Evolutionary conservation across 2,329 filamentous ascomycete species (phyloP), one percentile per base, ranked within the genome.

Genomic region (Colletotrichum chrysophilum): DNA sequence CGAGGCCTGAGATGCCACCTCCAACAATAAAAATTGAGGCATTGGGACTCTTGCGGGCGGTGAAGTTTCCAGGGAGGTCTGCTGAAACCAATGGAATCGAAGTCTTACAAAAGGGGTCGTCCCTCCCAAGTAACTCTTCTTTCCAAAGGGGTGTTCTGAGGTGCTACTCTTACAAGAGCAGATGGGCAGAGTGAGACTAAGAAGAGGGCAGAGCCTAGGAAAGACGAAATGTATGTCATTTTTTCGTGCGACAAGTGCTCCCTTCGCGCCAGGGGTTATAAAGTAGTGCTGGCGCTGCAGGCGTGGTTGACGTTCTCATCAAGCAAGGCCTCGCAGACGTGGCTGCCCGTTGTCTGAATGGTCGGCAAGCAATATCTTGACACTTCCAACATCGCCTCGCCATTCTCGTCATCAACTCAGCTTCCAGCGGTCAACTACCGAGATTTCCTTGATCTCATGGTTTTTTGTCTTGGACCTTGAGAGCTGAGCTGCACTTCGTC

Each of bases 1-100:
- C 89, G 71, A 93, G 80, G 0, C 91, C 90, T 10, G 89, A 85
- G 89, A 92, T 92, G 12, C 91, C 91, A n/a, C 88, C 91, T 26
- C 91, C 91, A 4, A 92, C 83, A 66, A 93, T 92, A 36, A 87
- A 91, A 74, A 93, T 86, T 34, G 66, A 24, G 24, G n/a, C 48
- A 58, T 68, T 68, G 21, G 48, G 36, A 48, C 21, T 24, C 16
- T 38, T 68, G 78, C 16, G 79, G 70, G 10, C 79, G 73, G 55
- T 68, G 71, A 30, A 82, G 74, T 14, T 83, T 78, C 62, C 66
- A 34, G 82, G 79, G 76, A 86, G 81, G 72, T 83, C 83, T 8
- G 82, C 80, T 86, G 82, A 56, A 86, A 87, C 84, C 85, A 86
- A 2, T 80, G 5, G 81, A 78, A 70, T 86, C 83, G 65, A 79